A percentile compares a stretch with the other conserved stretches of the same genome.
Conservation (phyloP, 2,329 filamentous ascomycete species). For the Botrytis fabae region DNA sequence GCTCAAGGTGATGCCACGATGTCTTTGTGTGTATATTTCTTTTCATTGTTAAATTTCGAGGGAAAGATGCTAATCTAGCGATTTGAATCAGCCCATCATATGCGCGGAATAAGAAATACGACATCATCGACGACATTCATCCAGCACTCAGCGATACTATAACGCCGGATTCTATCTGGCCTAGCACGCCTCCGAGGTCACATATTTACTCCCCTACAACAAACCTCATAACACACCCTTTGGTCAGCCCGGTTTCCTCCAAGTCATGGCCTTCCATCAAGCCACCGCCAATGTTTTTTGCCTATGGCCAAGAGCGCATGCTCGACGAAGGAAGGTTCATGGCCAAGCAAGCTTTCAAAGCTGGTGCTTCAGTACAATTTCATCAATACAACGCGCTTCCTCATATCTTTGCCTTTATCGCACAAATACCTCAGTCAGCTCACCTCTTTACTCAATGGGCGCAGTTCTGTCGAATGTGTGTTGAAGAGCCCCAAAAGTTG, state of each 20-base stretch:
- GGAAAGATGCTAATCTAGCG: not conserved
- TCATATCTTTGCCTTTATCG: conserved; percentile 1
- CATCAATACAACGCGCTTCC: not conserved
- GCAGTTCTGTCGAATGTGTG: not conserved
- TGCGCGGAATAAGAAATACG: not conserved
- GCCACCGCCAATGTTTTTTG: conserved; percentile 15
- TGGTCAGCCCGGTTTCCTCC: conserved; percentile 1
- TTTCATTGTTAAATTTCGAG: not conserved
- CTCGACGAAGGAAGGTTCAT: conserved; percentile 10
- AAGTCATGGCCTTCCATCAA: not conserved
- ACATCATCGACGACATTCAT: not conserved
- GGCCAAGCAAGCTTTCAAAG: conserved; percentile 10
- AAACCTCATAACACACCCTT: not conserved
- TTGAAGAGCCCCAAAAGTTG: not conserved
- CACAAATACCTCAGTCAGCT: not conserved
- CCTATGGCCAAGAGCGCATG: conserved; percentile 11
- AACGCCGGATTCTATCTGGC: not conserved
- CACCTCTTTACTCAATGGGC: conserved; percentile 4
- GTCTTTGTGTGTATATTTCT: conserved; percentile 2
- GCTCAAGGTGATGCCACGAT: not conserved
- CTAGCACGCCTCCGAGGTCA: not conserved
- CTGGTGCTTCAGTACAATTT: conserved; percentile 5
- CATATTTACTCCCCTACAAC: not conserved
- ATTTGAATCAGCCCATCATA: not conserved
- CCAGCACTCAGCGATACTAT: not conserved